Evolutionary conservation across 2,329 filamentous ascomycete genomes (phyloP), one percentile per base, ranked within the genome.

Genomic region (Intubia oerlemansii): DNA sequence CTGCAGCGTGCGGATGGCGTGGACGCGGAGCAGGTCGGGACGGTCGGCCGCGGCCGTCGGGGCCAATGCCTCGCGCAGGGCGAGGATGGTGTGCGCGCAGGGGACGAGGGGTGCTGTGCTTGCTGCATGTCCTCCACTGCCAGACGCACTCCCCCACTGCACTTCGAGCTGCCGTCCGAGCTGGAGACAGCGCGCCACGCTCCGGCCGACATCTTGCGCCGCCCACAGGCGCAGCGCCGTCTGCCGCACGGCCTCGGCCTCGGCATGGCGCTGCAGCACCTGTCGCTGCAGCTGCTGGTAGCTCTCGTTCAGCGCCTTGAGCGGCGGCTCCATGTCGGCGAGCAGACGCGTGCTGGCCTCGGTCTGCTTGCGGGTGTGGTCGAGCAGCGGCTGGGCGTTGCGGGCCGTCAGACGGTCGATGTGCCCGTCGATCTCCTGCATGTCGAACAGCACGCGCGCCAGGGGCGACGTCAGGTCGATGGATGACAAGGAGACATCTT

Each of bases 351-450:
- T 60, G 39, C 77, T 81, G 3, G 81, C 70, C 18, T 68, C 61
- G 10, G 71, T 77, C 47, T 88, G 78, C 24, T 66, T 56, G 34
- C 70, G 62, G 4, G 84, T 90, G 49, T 93, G 65, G 17, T 70
- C 57, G 13, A 98, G 63, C 17, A 98, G 60, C 0, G 82, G 78
- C 0, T 85, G 55, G 3, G 88, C 82, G 17, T 74, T 78, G 37
- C 77, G 73, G 3, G 82, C 88, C 5, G 85, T 90, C 23, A 95
- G 63, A 4, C 68, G 66, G 48, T 98, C 81, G 37, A 98, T 92
- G 46, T 91, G 82, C 0, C 84, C 91, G 52, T 95, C 85, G 39
- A 98, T 76, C 51, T 95, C 88, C 47, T 95, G 88, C 4, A 88
- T 74, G 51, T 98, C 88, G 52, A 98, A 98, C 6, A 95, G 69